Conservation (phyloP, 306 rosid genomes). For the Quillaja saponaria region DNA sequence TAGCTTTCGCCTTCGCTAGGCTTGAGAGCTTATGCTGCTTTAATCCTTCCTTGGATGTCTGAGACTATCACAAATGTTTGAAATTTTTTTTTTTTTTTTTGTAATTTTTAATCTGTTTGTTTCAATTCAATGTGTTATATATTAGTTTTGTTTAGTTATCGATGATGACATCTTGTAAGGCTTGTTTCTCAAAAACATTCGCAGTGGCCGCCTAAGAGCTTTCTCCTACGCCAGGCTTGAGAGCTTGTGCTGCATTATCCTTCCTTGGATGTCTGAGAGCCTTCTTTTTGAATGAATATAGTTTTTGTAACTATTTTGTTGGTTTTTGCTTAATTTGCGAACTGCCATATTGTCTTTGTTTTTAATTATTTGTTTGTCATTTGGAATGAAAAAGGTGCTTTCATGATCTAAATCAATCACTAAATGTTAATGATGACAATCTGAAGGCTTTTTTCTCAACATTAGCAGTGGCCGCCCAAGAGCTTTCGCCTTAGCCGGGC, state of each 20-base stretch:
- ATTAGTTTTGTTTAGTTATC: background rate
- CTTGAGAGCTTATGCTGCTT: slow-evolving; percentile 20
- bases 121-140: background rate
- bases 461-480: slow-evolving; percentile 44
- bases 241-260: slow-evolving; percentile 21
- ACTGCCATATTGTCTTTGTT: background rate
- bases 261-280: slow-evolving; percentile 26
- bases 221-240: slow-evolving; percentile 26
- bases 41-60: slow-evolving; percentile 23
- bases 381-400: no score
- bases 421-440: slow-evolving; percentile 26
- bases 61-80: background rate
- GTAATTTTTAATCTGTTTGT: background rate
- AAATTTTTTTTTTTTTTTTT: background rate
- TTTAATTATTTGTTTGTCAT: background rate
- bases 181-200: slow-evolving; percentile 27
- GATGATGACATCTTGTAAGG: slow-evolving; percentile 15
- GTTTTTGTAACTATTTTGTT: no score
- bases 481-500: slow-evolving; percentile 45
- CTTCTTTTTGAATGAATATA: background rate
- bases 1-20: slow-evolving; percentile 11
- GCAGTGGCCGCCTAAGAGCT: slow-evolving; percentile 30
- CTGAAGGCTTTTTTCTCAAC: slow-evolving; percentile 40
- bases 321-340: background rate
- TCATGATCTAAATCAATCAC: no score